A percentile compares a stretch with the other conserved stretches of the same genome.
phyloP scores from a whole-genome alignment of 129 eudicot species.

The Artemisia tridentata region DNA sequence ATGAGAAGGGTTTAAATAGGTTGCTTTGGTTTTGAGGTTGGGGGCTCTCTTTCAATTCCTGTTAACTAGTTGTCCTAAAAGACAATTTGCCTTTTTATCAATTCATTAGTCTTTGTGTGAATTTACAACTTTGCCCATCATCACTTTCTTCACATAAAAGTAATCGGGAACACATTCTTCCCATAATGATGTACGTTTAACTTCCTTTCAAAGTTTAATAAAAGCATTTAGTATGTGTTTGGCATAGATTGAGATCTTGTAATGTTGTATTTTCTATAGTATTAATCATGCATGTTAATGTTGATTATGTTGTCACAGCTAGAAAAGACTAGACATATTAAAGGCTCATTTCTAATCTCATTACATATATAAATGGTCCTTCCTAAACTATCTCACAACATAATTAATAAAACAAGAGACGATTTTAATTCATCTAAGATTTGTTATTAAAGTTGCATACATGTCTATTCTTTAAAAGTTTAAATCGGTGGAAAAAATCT shows the following conservation, averaged over 20 bases:
- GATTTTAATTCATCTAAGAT: too few relatives aligned
- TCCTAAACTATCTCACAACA: too few relatives aligned
- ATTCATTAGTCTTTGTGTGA: conserved; percentile 3
- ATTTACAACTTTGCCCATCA: conserved; percentile 7
- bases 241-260: background rate
- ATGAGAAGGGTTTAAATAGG: conserved; percentile 16
- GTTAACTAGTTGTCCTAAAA: conserved; percentile 36
- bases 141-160: conserved; percentile 33
- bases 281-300: background rate
- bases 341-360: too few relatives aligned
- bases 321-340: background rate
- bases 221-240: background rate
- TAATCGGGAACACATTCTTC: conserved; percentile 14
- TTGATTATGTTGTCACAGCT: background rate
- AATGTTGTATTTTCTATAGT: background rate
- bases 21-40: conserved; percentile 31
- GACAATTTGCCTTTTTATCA: conserved; percentile 29
- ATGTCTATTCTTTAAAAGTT: too few relatives aligned
- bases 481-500: too few relatives aligned
- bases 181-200: background rate
- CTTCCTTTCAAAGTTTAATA: background rate
- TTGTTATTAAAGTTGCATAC: too few relatives aligned
- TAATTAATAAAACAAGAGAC: too few relatives aligned
- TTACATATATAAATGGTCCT: too few relatives aligned
- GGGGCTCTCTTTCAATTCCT: conserved; percentile 37